phyloP scores from a whole-genome alignment of 306 rosid species.

The Canavalia ensiformis region DNA sequence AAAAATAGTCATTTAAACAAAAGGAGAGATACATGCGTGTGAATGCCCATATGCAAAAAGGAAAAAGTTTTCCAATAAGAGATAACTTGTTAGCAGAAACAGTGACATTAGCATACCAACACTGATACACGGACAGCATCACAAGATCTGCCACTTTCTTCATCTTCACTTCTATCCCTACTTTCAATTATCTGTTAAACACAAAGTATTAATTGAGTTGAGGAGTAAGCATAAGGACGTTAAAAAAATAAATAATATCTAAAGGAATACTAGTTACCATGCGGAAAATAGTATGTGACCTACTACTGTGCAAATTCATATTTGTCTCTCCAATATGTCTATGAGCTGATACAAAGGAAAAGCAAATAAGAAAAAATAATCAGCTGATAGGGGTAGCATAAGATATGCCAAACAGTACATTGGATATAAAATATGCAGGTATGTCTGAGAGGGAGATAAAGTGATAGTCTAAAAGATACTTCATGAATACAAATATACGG shows the following conservation, averaged over 20 bases:
- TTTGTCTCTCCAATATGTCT: conserved; percentile 98
- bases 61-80: neutral
- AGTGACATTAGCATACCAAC: conserved; percentile 71
- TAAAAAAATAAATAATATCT: neutral
- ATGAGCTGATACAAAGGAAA: conserved; percentile 71
- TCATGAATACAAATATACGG: conserved; percentile 14
- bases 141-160: conserved; percentile 63
- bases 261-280: conserved; percentile 69
- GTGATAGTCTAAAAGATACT: neutral
- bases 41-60: neutral
- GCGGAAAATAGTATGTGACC: conserved; percentile 97
- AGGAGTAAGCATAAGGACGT: conserved; percentile 27
- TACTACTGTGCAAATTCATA: conserved; percentile 93
- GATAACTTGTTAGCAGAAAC: conserved; percentile 9
- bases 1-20: conserved; percentile 17
- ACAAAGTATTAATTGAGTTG: conserved; percentile 37
- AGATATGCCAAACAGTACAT: conserved; percentile 32
- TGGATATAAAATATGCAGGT: conserved; percentile 32
- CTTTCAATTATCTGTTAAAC: conserved; percentile 87
- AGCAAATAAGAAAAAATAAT: conserved; percentile 14
- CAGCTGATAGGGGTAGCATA: conserved; percentile 11
- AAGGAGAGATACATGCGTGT: conserved; percentile 28
- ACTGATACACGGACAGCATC: conserved; percentile 98
- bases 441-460: conserved; percentile 11
- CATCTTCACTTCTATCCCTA: conserved; percentile 78